Conservation (phyloP, 768 basidiomycete species). For the Phlegmacium glaucopus region DNA sequence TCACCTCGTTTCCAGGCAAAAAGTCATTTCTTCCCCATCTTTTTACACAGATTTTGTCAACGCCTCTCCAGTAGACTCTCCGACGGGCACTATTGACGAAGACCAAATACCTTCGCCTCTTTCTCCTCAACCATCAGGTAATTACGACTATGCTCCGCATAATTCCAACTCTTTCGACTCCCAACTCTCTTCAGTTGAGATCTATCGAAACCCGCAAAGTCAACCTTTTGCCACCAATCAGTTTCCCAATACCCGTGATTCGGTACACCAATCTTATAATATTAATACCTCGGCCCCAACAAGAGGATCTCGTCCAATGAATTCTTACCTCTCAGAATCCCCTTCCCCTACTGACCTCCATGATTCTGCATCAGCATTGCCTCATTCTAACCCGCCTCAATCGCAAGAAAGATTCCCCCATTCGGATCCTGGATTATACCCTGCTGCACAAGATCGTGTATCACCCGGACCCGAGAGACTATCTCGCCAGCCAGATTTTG, state of each 20-base stretch:
- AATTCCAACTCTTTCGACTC: conserved; percentile 27
- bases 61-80: conserved; percentile 26
- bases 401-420: conserved; percentile 43
- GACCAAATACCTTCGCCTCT: conserved; percentile 25
- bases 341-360: conserved; percentile 43
- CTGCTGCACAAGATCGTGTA: conserved; percentile 35
- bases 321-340: conserved; percentile 36
- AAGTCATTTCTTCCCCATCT: neutral
- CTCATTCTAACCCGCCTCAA: conserved; percentile 39
- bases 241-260: conserved; percentile 11
- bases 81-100: conserved; percentile 33
- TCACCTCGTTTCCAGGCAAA: conserved; percentile 19
- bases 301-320: conserved; percentile 14
- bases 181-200: conserved; percentile 27
- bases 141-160: conserved; percentile 28
- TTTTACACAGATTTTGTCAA: conserved; percentile 6
- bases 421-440: conserved; percentile 37
- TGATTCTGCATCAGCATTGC: conserved; percentile 31
- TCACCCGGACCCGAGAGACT: conserved; percentile 35
- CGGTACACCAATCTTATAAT: conserved; percentile 17
- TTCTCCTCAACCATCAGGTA: conserved; percentile 26
- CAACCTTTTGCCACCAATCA: conserved; percentile 16
- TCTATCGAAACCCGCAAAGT: conserved; percentile 27
- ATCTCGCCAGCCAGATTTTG: conserved; percentile 30
- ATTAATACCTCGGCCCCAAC: conserved; percentile 23